These are phyloP conservation scores for Tulasnella sp. DNA, from an alignment of 768 basidiomycete genomes.

Conservation along the genomic window DNA sequence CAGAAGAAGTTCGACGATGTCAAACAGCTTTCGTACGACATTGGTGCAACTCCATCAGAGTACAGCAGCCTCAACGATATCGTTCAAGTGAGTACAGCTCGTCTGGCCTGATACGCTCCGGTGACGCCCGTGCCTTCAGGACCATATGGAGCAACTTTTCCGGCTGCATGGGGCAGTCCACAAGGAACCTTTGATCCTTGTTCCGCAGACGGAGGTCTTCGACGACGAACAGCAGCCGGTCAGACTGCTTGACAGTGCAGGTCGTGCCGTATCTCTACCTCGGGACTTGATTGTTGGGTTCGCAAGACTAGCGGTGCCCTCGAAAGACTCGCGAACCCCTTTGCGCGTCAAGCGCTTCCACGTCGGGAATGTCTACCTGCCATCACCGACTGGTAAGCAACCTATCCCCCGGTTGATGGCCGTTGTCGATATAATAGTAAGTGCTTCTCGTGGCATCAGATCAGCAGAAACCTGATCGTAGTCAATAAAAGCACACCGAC, in stretches of 20 bases:
- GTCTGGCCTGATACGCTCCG: neutral
- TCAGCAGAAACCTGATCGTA: slow-evolving; percentile 2
- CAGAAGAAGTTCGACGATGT: slow-evolving; percentile 12
- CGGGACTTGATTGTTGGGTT: slow-evolving; percentile 64
- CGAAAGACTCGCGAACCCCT: slow-evolving; percentile 40
- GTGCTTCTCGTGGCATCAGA: neutral
- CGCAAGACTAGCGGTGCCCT: slow-evolving; percentile 66
- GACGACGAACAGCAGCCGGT: slow-evolving; percentile 48
- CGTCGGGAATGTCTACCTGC: slow-evolving; percentile 58
- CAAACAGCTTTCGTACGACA: slow-evolving; percentile 11
- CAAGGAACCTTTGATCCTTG: slow-evolving; percentile 73
- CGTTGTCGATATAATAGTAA: slow-evolving; percentile 6
- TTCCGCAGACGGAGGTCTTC: slow-evolving; percentile 44
- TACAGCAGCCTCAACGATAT: slow-evolving; percentile 7
- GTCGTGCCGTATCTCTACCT: slow-evolving; percentile 68
- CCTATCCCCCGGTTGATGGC: slow-evolving; percentile 6
- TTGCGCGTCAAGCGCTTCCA: slow-evolving; percentile 60
- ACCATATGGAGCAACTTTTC: slow-evolving; percentile 66
- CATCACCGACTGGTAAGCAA: slow-evolving; percentile 20
- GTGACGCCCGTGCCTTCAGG: slow-evolving; percentile 49
- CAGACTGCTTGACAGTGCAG: slow-evolving; percentile 61
- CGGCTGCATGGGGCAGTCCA: slow-evolving; percentile 84
- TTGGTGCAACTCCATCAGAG: slow-evolving; percentile 6
- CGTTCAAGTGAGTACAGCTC: neutral
- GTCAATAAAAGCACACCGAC: slow-evolving; percentile 4